phyloP scores from a whole-genome alignment of 164 flowering plant species.

The Taxillus chinensis region DNA sequence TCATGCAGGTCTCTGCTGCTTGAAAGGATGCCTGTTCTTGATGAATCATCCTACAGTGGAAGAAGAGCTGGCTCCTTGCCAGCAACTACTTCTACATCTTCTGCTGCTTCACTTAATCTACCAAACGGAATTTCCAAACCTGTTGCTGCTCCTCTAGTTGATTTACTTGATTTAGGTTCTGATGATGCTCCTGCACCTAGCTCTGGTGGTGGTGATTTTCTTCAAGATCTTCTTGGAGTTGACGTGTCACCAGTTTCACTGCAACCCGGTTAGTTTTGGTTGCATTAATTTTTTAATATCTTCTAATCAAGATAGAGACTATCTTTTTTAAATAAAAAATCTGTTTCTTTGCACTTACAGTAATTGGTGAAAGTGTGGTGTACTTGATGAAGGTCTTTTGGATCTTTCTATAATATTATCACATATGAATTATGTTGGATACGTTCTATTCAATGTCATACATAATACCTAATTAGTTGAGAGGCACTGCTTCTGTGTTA shows the following conservation, averaged over 20 bases:
- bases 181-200: constrained; percentile 74
- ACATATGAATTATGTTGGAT: no score
- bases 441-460: background rate
- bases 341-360: background rate
- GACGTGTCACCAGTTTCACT: constrained; percentile 46
- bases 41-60: constrained; percentile 79
- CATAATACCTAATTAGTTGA: background rate
- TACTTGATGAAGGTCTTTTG: no score
- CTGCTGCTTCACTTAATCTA: constrained; percentile 47
- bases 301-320: background rate
- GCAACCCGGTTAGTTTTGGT: constrained; percentile 42
- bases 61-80: constrained; percentile 68
- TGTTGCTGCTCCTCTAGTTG: constrained; percentile 67
- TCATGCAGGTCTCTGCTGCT: constrained; percentile 61
- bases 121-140: constrained; percentile 87
- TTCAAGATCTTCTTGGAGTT: constrained; percentile 86
- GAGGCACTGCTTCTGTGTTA: background rate
- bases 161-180: constrained; percentile 83
- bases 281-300: background rate
- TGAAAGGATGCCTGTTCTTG: constrained; percentile 97
- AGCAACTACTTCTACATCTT: constrained; percentile 42
- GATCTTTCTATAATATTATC: no score
- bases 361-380: background rate
- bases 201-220: constrained; percentile 75
- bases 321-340: background rate